Conservation (phyloP, 2,329 filamentous ascomycete genomes). For the Phialophora expanda region DNA sequence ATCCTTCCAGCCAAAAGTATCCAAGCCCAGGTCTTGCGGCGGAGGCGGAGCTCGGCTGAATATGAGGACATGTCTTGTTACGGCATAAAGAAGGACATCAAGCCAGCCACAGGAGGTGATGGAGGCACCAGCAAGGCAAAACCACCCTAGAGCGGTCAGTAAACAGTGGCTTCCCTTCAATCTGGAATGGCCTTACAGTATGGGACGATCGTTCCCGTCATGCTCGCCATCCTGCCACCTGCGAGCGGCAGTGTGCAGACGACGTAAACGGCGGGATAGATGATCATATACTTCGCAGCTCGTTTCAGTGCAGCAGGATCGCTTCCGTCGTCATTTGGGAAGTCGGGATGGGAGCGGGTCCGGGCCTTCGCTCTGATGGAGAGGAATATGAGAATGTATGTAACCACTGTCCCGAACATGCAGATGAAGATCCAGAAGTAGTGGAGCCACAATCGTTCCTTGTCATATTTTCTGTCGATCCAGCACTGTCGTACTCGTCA, state of each 20-base stretch:
- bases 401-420: conserved; percentile 57
- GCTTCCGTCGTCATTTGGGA: conserved; percentile 46
- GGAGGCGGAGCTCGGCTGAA: conserved; percentile 53
- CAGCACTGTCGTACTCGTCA: conserved; percentile 52
- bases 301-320: conserved; percentile 48
- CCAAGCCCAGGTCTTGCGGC: conserved; percentile 32
- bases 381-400: conserved; percentile 52
- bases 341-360: neutral
- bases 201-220: conserved; percentile 44
- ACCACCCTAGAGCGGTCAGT: conserved; percentile 42
- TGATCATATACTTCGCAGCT: conserved; percentile 54
- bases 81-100: conserved; percentile 63
- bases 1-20: conserved; percentile 35
- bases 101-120: conserved; percentile 65
- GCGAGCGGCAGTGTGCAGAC: conserved; percentile 68
- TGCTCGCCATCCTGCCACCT: conserved; percentile 52
- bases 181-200: conserved; percentile 42
- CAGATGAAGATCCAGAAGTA: conserved; percentile 62
- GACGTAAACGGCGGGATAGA: conserved; percentile 61
- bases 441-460: conserved; percentile 57
- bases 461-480: conserved; percentile 52
- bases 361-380: conserved; percentile 22
- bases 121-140: conserved; percentile 60
- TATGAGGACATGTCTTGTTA: conserved; percentile 62
- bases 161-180: conserved; percentile 39